These are phyloP conservation scores for Lunularia cruciata DNA, from an alignment of 225 moss, liverwort and hornwort species.

Conservation along the genomic window DNA sequence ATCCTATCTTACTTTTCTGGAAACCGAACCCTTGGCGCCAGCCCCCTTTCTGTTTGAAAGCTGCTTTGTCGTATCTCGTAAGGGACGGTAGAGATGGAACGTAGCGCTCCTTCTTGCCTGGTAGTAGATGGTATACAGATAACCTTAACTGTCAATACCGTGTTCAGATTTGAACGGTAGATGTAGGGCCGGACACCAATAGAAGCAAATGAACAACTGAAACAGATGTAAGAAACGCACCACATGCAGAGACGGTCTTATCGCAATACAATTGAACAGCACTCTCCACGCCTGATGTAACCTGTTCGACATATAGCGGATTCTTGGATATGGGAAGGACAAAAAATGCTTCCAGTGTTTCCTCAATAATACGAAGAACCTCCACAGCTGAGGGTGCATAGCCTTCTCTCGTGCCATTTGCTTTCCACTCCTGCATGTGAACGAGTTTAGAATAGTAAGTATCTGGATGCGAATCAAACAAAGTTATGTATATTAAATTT, in stretches of 20 bases:
- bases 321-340: slow-evolving; percentile 73
- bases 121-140: too few species aligned
- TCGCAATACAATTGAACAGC: slow-evolving; percentile 56
- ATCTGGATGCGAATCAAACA: too few species aligned
- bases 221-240: slow-evolving; percentile 37
- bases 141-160: too few species aligned
- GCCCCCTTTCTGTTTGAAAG: slow-evolving; percentile 34
- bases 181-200: too few species aligned
- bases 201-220: too few species aligned
- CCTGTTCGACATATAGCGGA: slow-evolving; percentile 58
- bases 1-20: slow-evolving; percentile 67
- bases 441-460: too few species aligned
- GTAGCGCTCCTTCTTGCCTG: slow-evolving; percentile 80
- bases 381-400: slow-evolving; percentile 82
- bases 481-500: not conserved
- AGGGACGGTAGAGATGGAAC: slow-evolving; percentile 78
- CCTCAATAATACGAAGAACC: slow-evolving; percentile 78
- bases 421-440: slow-evolving; percentile 92
- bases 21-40: slow-evolving; percentile 47
- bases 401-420: slow-evolving; percentile 68
- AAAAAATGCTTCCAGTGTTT: slow-evolving; percentile 78
- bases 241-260: slow-evolving; percentile 64
- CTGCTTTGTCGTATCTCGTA: slow-evolving; percentile 61
- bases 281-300: slow-evolving; percentile 61
- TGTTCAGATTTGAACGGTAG: too few species aligned